Evolutionary conservation across 192 early-diverging fungal genomes (phyloP).

Genomic region (Coemansia sp.): DNA sequence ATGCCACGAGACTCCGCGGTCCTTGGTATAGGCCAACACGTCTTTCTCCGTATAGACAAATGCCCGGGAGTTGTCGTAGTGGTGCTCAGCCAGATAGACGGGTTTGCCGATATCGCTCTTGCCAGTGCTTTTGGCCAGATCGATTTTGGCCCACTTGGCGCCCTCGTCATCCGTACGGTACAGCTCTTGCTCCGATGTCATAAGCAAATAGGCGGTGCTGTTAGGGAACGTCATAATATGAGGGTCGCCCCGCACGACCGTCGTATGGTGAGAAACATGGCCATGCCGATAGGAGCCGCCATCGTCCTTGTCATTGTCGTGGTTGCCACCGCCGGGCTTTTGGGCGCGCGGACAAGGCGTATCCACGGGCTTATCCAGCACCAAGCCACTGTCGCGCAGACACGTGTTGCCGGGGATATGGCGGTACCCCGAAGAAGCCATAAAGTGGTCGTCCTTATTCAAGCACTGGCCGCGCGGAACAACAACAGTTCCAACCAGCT

Average conservation of each 20-base stretch:
- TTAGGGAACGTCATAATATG: constrained; percentile 69
- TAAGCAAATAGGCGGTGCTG: constrained; percentile 64
- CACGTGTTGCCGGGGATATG: constrained; percentile 87
- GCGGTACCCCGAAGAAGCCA: constrained; percentile 78
- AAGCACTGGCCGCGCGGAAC: constrained; percentile 70
- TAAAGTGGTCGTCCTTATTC: constrained; percentile 63
- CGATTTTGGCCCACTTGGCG: constrained; percentile 62
- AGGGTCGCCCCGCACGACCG: constrained; percentile 54
- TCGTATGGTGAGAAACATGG: constrained; percentile 36
- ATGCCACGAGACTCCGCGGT: constrained; percentile 63
- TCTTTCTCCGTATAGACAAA: constrained; percentile 64
- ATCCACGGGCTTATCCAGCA: constrained; percentile 62
- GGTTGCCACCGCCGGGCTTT: constrained; percentile 29
- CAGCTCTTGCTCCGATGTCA: constrained; percentile 62
- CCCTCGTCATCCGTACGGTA: constrained; percentile 79
- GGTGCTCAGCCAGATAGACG: constrained; percentile 68
- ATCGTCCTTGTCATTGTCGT: constrained; percentile 11
- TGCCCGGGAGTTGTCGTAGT: constrained; percentile 65
- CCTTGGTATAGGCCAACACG: constrained; percentile 56
- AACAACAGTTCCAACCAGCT: constrained; percentile 56
- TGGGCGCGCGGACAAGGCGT: constrained; percentile 57
- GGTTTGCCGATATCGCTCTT: constrained; percentile 38
- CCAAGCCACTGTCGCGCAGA: constrained; percentile 43
- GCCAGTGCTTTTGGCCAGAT: constrained; percentile 41
- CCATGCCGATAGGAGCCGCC: constrained; percentile 7